Percentiles rank a stretch among this genome's conserved stretches.
Evolutionary conservation across 306 rosid genomes (phyloP).

Genomic region (Comarum palustre): DNA sequence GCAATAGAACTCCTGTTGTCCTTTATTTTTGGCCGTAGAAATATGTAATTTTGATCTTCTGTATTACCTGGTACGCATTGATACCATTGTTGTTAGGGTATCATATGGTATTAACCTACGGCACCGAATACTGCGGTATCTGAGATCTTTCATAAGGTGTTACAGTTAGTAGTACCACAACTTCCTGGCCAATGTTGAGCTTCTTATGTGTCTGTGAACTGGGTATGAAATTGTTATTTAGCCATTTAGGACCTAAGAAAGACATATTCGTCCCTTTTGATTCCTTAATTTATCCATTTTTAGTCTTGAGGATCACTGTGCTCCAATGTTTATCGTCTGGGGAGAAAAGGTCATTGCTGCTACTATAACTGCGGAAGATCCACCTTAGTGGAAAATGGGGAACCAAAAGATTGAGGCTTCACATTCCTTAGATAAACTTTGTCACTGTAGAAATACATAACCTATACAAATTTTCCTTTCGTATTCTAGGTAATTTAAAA

Average conservation of each 20-base stretch:
- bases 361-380: neutral
- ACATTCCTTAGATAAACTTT: neutral
- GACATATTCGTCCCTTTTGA: neutral
- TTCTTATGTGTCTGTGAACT: neutral
- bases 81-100: neutral
- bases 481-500: neutral
- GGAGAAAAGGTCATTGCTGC: neutral
- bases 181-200: neutral
- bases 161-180: neutral
- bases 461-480: neutral
- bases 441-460: neutral
- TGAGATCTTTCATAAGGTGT: constrained; percentile 6
- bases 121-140: neutral
- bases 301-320: constrained; percentile 1
- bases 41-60: neutral
- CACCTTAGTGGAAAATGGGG: neutral
- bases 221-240: neutral
- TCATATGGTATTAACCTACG: neutral
- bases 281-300: neutral
- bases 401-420: constrained; percentile 7
- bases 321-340: neutral
- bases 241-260: neutral
- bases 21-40: neutral
- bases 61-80: neutral
- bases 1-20: neutral